Evolutionary conservation across 2,329 filamentous ascomycete genomes (phyloP), one percentile per base, ranked within the genome.

Genomic region (Rhytidhysteron rufulum): DNA sequence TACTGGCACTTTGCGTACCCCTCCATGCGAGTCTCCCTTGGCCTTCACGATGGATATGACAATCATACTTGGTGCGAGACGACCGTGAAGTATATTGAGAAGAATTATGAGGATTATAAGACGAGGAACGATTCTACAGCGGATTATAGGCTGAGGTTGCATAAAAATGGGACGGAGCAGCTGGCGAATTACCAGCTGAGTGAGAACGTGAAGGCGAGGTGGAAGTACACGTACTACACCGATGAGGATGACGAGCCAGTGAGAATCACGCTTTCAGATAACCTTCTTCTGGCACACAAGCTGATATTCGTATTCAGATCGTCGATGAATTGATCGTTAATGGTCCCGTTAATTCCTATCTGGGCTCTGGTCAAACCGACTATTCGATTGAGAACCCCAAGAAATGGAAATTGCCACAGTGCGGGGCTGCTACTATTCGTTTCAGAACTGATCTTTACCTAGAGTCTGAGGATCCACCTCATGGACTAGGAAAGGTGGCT

Each of bases 1-100:
- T 52, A 54, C 32, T 50, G 47, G 47, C 43, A 41, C 34, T 33
- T 49, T 17, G 49, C 51, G 16, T 54, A 52, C 36, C 51, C 51
- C 10, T 29, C 43, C 21, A 30, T 52, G 31, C 39, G 37, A 22
- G 49, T 44, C 18, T 29, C 25, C 25, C 9, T 29, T n/a, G 25
- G 25, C 9, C 25, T n/a, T 29, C 35, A 37, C 7, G 38, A 25
- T 2, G 41, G 30, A 4, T 35, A 44, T 3, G 9, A 16, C 9
- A 31, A 20, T 8, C 45, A 50, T 22, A 40, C 36, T 18, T 54
- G 51, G 51, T 54, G 51, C 22, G 51, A 54, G 34, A 47, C 47
- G 19, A 49, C 46, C 22, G 11, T 52, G n/a, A 22, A 37, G 15
- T 54, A 54, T 27, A 42, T 20, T 6, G 49, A 54, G 34, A n/a